phyloP scores from a whole-genome alignment of 345 rosid species.

The Eucalyptus globulus region DNA sequence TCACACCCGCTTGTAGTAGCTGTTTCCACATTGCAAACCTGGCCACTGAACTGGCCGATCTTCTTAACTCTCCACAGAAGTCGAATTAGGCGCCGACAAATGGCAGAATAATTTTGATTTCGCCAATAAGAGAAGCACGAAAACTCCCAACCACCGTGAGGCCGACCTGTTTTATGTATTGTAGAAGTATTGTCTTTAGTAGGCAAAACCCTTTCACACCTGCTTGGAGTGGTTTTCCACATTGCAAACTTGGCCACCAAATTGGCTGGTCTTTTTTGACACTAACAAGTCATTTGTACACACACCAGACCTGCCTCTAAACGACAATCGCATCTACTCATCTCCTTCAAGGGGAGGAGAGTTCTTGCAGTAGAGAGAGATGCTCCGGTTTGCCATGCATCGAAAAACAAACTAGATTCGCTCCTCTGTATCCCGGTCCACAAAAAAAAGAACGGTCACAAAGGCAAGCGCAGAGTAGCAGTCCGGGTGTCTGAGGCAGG shows the following conservation, averaged over 20 bases:
- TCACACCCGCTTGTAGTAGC: background rate
- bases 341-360: background rate
- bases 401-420: background rate
- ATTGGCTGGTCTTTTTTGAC: background rate
- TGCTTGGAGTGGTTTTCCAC: background rate
- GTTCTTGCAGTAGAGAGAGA: background rate
- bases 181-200: background rate
- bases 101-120: background rate
- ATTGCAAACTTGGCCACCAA: background rate
- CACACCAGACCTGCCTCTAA: background rate
- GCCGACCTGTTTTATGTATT: background rate
- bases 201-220: background rate
- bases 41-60: background rate
- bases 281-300: background rate
- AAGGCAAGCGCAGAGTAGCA: background rate
- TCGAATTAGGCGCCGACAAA: background rate
- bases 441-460: background rate
- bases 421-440: background rate
- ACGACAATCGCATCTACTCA: background rate
- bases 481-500: background rate
- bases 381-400: background rate
- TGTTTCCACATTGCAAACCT: background rate
- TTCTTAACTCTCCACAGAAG: background rate
- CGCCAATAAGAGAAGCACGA: background rate
- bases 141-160: background rate